Percentiles rank a stretch among this genome's conserved stretches.
These are phyloP conservation scores for Pythium graminicola DNA, from an alignment of 352 stramenopile species.

Conservation along the genomic window DNA sequence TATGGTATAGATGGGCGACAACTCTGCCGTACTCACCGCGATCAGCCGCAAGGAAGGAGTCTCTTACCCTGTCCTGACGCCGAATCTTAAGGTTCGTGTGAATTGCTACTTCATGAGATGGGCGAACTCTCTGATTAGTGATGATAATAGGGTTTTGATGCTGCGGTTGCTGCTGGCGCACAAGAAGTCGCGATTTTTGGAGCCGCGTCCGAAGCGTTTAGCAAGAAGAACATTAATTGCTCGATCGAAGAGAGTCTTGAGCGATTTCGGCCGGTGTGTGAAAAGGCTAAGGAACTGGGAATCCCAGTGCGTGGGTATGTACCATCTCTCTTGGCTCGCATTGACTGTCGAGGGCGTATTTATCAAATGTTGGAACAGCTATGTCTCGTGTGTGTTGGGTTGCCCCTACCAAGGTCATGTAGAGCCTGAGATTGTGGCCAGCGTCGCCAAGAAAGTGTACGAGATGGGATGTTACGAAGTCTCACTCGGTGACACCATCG, in stretches of 20 bases:
- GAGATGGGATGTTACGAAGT: constrained; percentile 95
- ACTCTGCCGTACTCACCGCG: constrained; percentile 76
- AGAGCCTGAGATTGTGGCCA: constrained; percentile 69
- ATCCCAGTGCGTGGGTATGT: constrained; percentile 86
- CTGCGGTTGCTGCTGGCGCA: constrained; percentile 72
- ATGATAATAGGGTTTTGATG: constrained; percentile 68
- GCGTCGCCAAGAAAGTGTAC: constrained; percentile 77
- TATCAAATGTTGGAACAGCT: constrained; percentile 33
- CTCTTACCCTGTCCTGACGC: constrained; percentile 89
- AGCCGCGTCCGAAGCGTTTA: constrained; percentile 94
- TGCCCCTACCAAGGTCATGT: constrained; percentile 95
- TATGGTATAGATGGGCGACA: constrained; percentile 97
- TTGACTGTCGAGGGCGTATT: neutral
- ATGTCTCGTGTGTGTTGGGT: constrained; percentile 95
- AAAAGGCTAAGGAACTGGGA: constrained; percentile 65
- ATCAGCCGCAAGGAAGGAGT: constrained; percentile 77
- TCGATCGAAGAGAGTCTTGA: constrained; percentile 93
- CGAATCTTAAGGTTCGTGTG: constrained; percentile 84
- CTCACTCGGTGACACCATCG: constrained; percentile 93
- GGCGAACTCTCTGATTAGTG: neutral
- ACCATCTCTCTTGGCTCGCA: neutral
- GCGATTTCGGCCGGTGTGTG: constrained; percentile 87
- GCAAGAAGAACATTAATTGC: constrained; percentile 96
- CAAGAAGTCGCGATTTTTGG: constrained; percentile 95
- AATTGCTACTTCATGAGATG: no score